Evolutionary conservation across 1,139 yeast species (phyloP), one percentile per base, ranked within the genome.

Genomic region (Kodamaea ohmeri): DNA sequence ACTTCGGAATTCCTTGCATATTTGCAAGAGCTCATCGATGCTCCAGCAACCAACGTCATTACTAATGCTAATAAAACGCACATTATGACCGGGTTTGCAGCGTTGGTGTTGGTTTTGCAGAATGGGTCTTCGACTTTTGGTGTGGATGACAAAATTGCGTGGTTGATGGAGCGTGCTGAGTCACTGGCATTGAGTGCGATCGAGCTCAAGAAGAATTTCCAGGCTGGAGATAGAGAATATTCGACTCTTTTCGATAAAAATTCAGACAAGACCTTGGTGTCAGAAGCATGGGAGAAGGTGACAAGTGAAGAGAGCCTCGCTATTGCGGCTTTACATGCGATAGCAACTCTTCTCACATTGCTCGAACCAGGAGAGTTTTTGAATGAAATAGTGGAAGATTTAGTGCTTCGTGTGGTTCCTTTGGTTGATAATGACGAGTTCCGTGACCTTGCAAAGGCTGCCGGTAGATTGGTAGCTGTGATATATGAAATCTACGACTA

Each of bases 381-480:
- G 30, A 75, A 75, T 49, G 78, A 73, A 38, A 38, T 64, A 2
- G 41, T 70, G 6, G 67, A 67, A 35, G 67, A 63, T 31, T 49
- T 71, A 40, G 52, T 65, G 21, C 53, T 62, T 4, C 71, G 70
- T 35, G 51, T 71, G 15, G 60, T 71, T 11, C 62, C 66, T 5
- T 58, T 71, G 32, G 56, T 74, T 21, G 75, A 70, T 39, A 63
- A 68, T 46, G 79, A 73, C 25, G 61, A 57, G 24, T 61, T 55
- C 44, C 48, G 63, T 38, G 69, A 75, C 39, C 55, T 67, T 45
- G 49, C 73, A 35, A 59, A 76, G 52, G 77, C 89, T 25, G 74
- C 80, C 8, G 82, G 80, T 24, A 65, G 83, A 54, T 63, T 80
- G 4, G 64, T 80, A 44, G 92, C 83, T 0, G 65, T 83, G 27